Evolutionary conservation across 2,329 filamentous ascomycete genomes (phyloP), one percentile per base, ranked within the genome.

Genomic region (Paecilomyces fulvus): DNA sequence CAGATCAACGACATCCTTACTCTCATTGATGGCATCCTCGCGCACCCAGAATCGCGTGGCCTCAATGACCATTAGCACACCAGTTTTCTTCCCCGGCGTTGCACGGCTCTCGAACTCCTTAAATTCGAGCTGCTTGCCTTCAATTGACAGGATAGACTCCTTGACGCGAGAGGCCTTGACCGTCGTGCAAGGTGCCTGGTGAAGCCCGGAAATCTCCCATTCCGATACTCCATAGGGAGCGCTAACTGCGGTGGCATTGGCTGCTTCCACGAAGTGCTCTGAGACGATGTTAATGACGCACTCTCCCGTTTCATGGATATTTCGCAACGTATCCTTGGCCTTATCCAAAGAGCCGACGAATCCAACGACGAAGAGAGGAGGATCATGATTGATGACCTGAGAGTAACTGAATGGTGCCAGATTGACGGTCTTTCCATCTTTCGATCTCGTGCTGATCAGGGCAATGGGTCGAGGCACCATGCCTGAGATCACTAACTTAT

Each of bases 331-430:
- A 71, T 96, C 92, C 73, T 96, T 96, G 20, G 87, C 83, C 3
- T 76, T 72, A 21, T 80, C 77, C 55, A 79, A 74, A 1, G 80
- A 79, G 1, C 81, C 82, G 0, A 79, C 75, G 57, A 85, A 83
- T 0, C 84, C 83, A 5, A 87, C 75, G 8, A 83, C 81, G 71
- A 96, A 95, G 49, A 95, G 77, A 0, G 92, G 92, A 3, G 92
- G 92, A 69, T 96, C 92, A 70, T 94, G 88, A 71, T 84, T 85
- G 62, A 96, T 80, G 60, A 96, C 73, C 70, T 90, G 87, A 70
- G 91, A 90, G 77, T 94, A 96, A 67, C 83, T 88, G 72, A 94
- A 96, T 0, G 91, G 92, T 0, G 92, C 90, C 2, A 96, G 80
- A 73, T 96, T 97, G 14, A 83, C 83, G 28, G 75, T 78, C 31